phyloP scores from a whole-genome alignment of 768 basidiomycete genomes.

The Solioccasus polychromus region DNA sequence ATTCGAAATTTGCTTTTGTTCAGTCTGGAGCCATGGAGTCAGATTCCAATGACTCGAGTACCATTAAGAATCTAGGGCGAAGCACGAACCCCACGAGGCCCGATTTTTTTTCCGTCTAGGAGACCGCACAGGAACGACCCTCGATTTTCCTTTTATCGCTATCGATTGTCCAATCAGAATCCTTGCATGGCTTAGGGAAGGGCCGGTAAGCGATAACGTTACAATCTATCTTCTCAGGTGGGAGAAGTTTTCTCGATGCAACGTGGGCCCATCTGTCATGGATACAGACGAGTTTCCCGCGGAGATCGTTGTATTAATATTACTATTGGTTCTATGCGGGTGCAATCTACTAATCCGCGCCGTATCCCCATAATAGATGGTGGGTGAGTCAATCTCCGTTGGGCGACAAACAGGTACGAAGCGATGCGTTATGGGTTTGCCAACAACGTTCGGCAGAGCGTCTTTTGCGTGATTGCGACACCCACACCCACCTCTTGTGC shows the following conservation, averaged over 20 bases:
- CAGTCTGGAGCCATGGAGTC: too few relatives aligned
- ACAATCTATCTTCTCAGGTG: conserved; percentile 19
- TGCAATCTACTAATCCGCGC: conserved; percentile 14
- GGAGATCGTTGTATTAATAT: conserved; percentile 23
- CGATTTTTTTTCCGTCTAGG: not conserved
- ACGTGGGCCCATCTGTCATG: conserved; percentile 27
- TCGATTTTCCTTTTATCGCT: conserved; percentile 11
- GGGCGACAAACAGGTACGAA: conserved; percentile 5
- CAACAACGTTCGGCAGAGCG: conserved; percentile 1
- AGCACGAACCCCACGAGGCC: conserved; percentile 7
- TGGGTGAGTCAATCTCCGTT: conserved; percentile 23
- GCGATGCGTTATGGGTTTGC: conserved; percentile 5
- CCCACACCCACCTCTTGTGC: not conserved
- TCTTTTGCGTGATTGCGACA: not conserved
- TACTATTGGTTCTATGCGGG: conserved; percentile 7
- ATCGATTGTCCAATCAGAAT: conserved; percentile 5
- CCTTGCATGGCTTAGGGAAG: conserved; percentile 12
- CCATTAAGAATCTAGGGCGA: conserved; percentile 2
- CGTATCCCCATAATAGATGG: conserved; percentile 19
- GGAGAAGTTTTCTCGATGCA: conserved; percentile 15
- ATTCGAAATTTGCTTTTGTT: too few relatives aligned
- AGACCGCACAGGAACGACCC: conserved; percentile 3
- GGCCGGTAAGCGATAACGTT: conserved; percentile 21
- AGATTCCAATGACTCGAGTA: too few relatives aligned
- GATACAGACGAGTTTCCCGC: conserved; percentile 30